Conservation (phyloP, 2,329 filamentous ascomycete species). For the Sporothrix phasma region DNA sequence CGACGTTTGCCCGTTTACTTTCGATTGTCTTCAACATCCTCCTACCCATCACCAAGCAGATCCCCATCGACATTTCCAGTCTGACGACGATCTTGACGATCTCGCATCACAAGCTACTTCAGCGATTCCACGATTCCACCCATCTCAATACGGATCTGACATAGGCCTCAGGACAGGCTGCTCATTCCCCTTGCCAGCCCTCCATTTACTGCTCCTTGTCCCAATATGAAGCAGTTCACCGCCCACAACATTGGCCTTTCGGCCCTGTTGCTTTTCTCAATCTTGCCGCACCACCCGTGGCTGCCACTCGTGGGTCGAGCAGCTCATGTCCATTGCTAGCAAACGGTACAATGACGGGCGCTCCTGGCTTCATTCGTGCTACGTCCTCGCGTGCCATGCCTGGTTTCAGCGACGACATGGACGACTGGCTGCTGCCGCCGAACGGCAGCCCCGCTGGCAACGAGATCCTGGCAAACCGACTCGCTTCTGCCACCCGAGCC, state of each 20-base stretch:
- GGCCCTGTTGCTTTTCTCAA: slow-evolving; percentile 3
- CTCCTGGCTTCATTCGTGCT: slow-evolving; percentile 66
- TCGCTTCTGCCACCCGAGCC: slow-evolving; percentile 54
- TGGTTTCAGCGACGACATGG: slow-evolving; percentile 47
- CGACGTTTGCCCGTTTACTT: background rate
- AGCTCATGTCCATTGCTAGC: slow-evolving; percentile 57
- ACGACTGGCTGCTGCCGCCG: slow-evolving; percentile 54
- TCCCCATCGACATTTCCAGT: background rate
- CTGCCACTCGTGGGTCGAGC: slow-evolving; percentile 73
- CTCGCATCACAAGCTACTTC: background rate
- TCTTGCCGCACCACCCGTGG: slow-evolving; percentile 20
- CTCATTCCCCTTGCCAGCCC: background rate
- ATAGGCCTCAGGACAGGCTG: background rate
- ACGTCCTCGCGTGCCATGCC: slow-evolving; percentile 46
- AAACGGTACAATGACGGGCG: slow-evolving; percentile 65
- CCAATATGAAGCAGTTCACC: slow-evolving; percentile 12
- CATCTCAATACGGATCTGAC: background rate
- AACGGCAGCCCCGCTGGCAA: slow-evolving; percentile 38
- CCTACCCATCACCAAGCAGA: background rate
- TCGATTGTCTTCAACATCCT: background rate
- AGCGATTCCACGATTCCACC: background rate
- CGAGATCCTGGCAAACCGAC: slow-evolving; percentile 37
- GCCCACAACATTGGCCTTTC: background rate
- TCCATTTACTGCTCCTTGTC: background rate
- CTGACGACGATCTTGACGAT: slow-evolving; percentile 8